Percentiles rank a stretch among this genome's conserved stretches.
Evolutionary conservation across 331 rosid species (phyloP).

Genomic region (Cydonia oblonga): DNA sequence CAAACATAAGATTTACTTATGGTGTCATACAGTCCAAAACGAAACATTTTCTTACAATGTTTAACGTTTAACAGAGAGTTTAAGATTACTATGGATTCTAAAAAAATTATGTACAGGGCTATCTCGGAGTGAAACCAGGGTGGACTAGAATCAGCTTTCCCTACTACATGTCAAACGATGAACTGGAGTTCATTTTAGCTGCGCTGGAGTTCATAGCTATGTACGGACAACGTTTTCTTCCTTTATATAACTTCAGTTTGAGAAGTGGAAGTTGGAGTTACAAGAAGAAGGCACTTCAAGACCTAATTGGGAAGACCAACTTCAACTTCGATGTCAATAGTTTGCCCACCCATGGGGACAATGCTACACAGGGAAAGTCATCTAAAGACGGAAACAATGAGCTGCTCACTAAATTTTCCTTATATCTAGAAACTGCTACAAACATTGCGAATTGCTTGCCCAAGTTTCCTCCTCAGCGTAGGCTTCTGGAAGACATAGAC

Average conservation of each 20-base stretch:
- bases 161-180: constrained; percentile 34
- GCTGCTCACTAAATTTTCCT: constrained; percentile 7
- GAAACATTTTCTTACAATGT: not conserved
- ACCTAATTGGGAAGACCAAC: constrained; percentile 9
- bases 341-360: not conserved
- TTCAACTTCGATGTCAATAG: not conserved
- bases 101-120: constrained; percentile 33
- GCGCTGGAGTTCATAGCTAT: constrained; percentile 43
- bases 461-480: constrained; percentile 41
- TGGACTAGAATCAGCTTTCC: constrained; percentile 74
- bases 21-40: not conserved
- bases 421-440: constrained; percentile 35
- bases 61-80: not conserved
- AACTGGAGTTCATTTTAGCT: constrained; percentile 37
- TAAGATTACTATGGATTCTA: too few relatives aligned
- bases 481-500: constrained; percentile 29
- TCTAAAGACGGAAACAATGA: not conserved
- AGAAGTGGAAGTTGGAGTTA: constrained; percentile 33
- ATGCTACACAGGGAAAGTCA: not conserved
- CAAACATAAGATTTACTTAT: not conserved
- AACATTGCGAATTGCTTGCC: constrained; percentile 45
- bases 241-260: constrained; percentile 30
- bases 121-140: constrained; percentile 71
- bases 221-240: constrained; percentile 45
- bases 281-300: constrained; percentile 18